A percentile compares a stretch with the other conserved stretches of the same genome.
These are phyloP conservation scores for Entomortierella lignicola DNA, from an alignment of 192 early-diverging fungal species.

Conservation along the genomic window DNA sequence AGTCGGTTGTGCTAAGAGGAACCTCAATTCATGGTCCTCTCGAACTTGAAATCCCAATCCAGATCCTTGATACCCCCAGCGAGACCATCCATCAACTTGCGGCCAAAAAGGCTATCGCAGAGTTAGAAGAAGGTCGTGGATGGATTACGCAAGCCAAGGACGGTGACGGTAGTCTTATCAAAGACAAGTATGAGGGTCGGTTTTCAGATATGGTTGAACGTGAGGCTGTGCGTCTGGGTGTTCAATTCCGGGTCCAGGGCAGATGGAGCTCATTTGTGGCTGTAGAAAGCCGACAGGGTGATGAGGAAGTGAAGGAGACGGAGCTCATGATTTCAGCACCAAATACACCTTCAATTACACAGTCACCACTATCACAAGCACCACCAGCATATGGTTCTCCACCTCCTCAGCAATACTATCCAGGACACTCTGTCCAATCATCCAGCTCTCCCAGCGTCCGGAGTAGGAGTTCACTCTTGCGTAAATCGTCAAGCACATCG, in stretches of 20 bases:
- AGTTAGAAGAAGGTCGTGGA: slow-evolving; percentile 60
- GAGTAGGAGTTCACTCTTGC: too few species aligned
- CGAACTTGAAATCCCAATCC: slow-evolving; percentile 53
- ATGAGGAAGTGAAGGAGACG: slow-evolving; percentile 7
- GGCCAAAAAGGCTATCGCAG: slow-evolving; percentile 58
- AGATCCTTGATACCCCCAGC: slow-evolving; percentile 15
- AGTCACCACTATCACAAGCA: neutral
- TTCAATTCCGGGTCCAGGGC: slow-evolving; percentile 37
- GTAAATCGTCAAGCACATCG: too few species aligned
- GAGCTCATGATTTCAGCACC: slow-evolving; percentile 4
- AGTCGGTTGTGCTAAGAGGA: slow-evolving; percentile 40
- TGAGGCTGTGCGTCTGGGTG: slow-evolving; percentile 57
- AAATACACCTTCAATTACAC: too few species aligned
- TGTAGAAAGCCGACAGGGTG: slow-evolving; percentile 22
- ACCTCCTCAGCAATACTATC: too few species aligned
- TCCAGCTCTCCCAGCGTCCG: too few species aligned
- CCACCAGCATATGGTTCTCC: too few species aligned
- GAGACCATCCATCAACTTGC: slow-evolving; percentile 57
- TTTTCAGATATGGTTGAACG: slow-evolving; percentile 21
- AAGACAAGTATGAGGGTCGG: slow-evolving; percentile 12
- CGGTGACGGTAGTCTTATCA: neutral
- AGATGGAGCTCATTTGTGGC: slow-evolving; percentile 59
- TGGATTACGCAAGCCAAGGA: slow-evolving; percentile 41
- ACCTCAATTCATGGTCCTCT: slow-evolving; percentile 53
- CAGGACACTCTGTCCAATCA: too few species aligned